Evolutionary conservation across 192 early-diverging fungal species (phyloP), one percentile per base, ranked within the genome.

Genomic region (Podila epicladia): DNA sequence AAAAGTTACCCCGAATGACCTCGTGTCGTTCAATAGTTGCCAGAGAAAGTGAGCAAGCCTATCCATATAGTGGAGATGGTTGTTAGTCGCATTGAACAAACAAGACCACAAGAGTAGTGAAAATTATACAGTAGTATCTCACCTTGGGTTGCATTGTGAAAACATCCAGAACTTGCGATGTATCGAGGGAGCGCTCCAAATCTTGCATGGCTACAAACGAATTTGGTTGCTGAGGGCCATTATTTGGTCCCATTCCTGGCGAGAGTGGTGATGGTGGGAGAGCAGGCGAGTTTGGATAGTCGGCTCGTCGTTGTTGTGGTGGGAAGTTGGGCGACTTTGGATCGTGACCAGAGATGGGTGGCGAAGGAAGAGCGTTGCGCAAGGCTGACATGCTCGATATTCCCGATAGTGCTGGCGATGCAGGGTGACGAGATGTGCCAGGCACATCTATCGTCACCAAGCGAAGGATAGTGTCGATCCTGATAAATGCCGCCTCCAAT

Each of bases 111-210:
- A 58, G 22, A 60, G 0, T 32, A n/a, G 11, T 13, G 33, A 45
- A 45, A 17, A 15, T 45, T 15, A 45, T 4, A 45, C 12, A 2
- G 1, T 12, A 12, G 12, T 41, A 45, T 45, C 41, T 45, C 41
- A 45, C 88, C 70, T 84, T 87, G 33, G 79, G 84, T 22, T 82
- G 69, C 75, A 84, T 86, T 3, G 83, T 83, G 67, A 86, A 86
- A 20, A 89, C 64, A 72, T 89, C 88, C 13, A 82, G 64, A 26
- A 75, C 82, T 58, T 66, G 84, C 19, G 82, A 64, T 5, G 78
- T 69, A 55, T 89, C 86, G 1, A 89, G 65, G 20, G 78, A 62
- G 9, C 32, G 55, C 57, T 89, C 85, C 37, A 89, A 50, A 12
- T 76, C 77, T 45, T 63, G 17, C 69, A 86, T 72, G 11, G 65